Percentiles rank a stretch among this genome's conserved stretches.
Conservation (phyloP, 192 early-diverging fungal genomes). For the Backusella australiensis region DNA sequence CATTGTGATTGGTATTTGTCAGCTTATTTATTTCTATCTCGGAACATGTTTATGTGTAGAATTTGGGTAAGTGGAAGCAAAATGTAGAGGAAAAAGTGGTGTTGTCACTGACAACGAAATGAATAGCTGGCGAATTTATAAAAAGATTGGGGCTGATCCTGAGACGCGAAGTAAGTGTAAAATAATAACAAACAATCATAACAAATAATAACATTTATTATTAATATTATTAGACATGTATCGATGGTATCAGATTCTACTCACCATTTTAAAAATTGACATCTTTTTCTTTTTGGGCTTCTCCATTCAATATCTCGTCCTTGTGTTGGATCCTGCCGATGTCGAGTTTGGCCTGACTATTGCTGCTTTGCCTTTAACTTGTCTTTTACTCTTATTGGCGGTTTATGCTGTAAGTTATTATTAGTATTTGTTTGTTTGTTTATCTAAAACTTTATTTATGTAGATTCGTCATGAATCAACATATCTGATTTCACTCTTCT, state of each 20-base stretch:
- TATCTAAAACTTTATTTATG: background rate
- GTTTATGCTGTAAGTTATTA: conserved; percentile 54
- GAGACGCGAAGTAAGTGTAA: conserved; percentile 52
- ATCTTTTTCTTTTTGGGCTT: conserved; percentile 82
- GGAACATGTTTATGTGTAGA: conserved; percentile 53
- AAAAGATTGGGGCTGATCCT: conserved; percentile 63
- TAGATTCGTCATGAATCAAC: conserved; percentile 64
- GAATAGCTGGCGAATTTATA: conserved; percentile 57
- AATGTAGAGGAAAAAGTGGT: background rate
- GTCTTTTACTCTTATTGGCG: conserved; percentile 59
- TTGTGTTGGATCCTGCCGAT: conserved; percentile 48
- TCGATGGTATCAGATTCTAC: conserved; percentile 71
- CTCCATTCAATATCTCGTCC: conserved; percentile 61
- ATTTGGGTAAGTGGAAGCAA: conserved; percentile 50
- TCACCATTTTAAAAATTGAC: conserved; percentile 78
- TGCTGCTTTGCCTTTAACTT: conserved; percentile 56
- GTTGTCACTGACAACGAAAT: background rate
- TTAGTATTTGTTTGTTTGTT: background rate
- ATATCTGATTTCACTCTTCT: conserved; percentile 56
- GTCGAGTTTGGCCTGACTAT: conserved; percentile 52
- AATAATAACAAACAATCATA: conserved; percentile 7
- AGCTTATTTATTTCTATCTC: conserved; percentile 45
- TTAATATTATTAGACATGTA: conserved; percentile 45
- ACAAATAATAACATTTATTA: background rate
- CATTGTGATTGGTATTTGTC: conserved; percentile 53